phyloP scores from a whole-genome alignment of 2,329 filamentous ascomycete genomes.

The Leptographium wingfieldii region DNA sequence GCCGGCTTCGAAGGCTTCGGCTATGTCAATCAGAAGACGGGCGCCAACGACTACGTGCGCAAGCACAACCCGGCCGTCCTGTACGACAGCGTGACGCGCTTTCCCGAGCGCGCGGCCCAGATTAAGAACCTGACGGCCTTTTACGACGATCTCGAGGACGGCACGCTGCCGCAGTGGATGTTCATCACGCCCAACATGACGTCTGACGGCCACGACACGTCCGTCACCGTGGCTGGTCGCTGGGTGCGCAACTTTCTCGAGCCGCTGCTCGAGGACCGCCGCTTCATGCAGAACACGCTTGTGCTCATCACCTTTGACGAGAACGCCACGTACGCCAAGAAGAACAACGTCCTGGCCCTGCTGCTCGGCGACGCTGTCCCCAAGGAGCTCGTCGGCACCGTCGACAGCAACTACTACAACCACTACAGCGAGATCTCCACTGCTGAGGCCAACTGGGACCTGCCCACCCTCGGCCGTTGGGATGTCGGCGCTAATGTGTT shows the following conservation, averaged over 20 bases:
- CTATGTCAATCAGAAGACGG: slow-evolving; percentile 52
- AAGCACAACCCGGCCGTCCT: slow-evolving; percentile 64
- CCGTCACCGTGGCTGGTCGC: slow-evolving; percentile 52
- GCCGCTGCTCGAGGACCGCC: slow-evolving; percentile 53
- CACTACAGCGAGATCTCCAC: slow-evolving; percentile 61
- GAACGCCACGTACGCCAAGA: slow-evolving; percentile 52
- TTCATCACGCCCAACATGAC: slow-evolving; percentile 68
- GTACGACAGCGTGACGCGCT: slow-evolving; percentile 51
- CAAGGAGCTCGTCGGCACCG: slow-evolving; percentile 48
- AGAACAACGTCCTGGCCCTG: slow-evolving; percentile 58
- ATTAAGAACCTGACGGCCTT: slow-evolving; percentile 67
- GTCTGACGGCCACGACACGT: slow-evolving; percentile 62
- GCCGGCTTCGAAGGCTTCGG: slow-evolving; percentile 54
- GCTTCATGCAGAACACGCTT: slow-evolving; percentile 66
- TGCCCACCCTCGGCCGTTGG: slow-evolving; percentile 57
- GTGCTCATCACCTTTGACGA: slow-evolving; percentile 73
- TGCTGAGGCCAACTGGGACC: slow-evolving; percentile 55
- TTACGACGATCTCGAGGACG: slow-evolving; percentile 48
- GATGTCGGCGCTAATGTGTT: slow-evolving; percentile 64
- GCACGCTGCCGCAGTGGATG: slow-evolving; percentile 58
- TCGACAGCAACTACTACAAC: slow-evolving; percentile 57
- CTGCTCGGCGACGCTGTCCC: slow-evolving; percentile 67
- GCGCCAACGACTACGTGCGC: slow-evolving; percentile 64
- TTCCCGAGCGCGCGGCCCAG: slow-evolving; percentile 45
- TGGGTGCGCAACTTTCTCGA: slow-evolving; percentile 59